Evolutionary conservation across 768 basidiomycete genomes (phyloP), one percentile per base, ranked within the genome.

Genomic region (Dioszegia hungarica): DNA sequence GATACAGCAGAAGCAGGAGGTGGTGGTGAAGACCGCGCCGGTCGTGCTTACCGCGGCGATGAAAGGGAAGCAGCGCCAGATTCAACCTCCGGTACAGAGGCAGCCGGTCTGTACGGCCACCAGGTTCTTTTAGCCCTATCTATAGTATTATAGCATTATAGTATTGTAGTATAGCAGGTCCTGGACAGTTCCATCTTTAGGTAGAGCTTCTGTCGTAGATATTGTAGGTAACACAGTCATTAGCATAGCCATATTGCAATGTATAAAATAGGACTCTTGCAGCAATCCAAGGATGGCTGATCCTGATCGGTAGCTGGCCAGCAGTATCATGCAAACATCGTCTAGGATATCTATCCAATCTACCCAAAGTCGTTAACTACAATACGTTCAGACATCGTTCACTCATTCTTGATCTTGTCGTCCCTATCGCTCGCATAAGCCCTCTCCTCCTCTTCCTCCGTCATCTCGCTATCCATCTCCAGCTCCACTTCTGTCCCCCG

Each of bases 341-440:
- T n/a, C n/a, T n/a, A n/a, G n/a, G n/a, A n/a, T n/a, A n/a, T n/a
- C n/a, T n/a, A n/a, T n/a, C n/a, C n/a, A n/a, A n/a, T n/a, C n/a
- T n/a, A n/a, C n/a, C n/a, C n/a, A n/a, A n/a, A n/a, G n/a, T n/a
- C n/a, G n/a, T n/a, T n/a, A n/a, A n/a, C n/a, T n/a, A n/a, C n/a
- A n/a, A n/a, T n/a, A n/a, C n/a, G n/a, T n/a, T n/a, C n/a, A 6
- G 12, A 14, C 24, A 25, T 25, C 9, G 40, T 41, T 5, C 40
- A 6, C n/a, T 41, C 40, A n/a, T 20, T 25, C 22, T 54, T 54
- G n/a, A 33, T 28, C 41, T 56, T 54, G 19, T 60, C 44, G 38
- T 69, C 67, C 17, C 36, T 33, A 56, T 70, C 68, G 49, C 59
- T 61, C n/a, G 48, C 66, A 54, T 71, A 71, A 10, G 64, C 69